A percentile compares a stretch with the other conserved stretches of the same genome.
Conservation (phyloP, 1,284 basidiomycete species). For the Phenoliferia sp. region DNA sequence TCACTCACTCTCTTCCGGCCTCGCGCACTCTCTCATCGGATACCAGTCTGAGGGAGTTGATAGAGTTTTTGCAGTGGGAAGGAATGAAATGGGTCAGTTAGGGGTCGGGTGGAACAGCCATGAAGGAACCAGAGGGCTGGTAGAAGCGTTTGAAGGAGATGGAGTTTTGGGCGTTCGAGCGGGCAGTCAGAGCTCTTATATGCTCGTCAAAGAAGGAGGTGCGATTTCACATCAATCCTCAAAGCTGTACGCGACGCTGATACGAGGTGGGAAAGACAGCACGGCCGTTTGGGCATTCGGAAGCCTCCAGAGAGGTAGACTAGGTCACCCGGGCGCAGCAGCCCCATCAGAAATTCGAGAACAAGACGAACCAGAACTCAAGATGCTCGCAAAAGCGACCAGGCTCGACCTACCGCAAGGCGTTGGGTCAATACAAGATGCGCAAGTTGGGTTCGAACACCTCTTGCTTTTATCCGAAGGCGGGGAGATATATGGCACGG, state of each 20-base stretch:
- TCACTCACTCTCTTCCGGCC: constrained; percentile 8
- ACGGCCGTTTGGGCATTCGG: constrained; percentile 21
- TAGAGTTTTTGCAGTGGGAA: constrained; percentile 28
- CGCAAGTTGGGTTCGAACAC: constrained; percentile 34
- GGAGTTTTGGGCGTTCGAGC: constrained; percentile 6
- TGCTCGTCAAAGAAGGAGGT: constrained; percentile 20
- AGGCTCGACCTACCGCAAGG: constrained; percentile 6
- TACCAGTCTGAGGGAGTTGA: constrained; percentile 27
- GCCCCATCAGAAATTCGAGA: neutral
- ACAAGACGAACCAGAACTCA: constrained; percentile 17
- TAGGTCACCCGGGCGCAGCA: constrained; percentile 8
- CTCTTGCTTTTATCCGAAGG: constrained; percentile 30
- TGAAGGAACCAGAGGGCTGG: constrained; percentile 32
- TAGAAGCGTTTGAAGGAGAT: constrained; percentile 32
- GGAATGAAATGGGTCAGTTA: constrained; percentile 34
- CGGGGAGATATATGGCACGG: constrained; percentile 29
- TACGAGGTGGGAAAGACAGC: constrained; percentile 8
- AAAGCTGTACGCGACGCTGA: neutral
- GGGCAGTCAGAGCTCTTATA: constrained; percentile 15
- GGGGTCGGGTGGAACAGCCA: constrained; percentile 33
- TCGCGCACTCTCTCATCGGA: constrained; percentile 23
- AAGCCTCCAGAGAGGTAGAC: constrained; percentile 17
- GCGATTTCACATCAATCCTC: neutral
- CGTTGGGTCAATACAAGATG: constrained; percentile 13
- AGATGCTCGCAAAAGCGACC: constrained; percentile 23